These are phyloP conservation scores for Davidsoniella neocaledoniae DNA, from an alignment of 2,329 filamentous ascomycete species.

Conservation along the genomic window DNA sequence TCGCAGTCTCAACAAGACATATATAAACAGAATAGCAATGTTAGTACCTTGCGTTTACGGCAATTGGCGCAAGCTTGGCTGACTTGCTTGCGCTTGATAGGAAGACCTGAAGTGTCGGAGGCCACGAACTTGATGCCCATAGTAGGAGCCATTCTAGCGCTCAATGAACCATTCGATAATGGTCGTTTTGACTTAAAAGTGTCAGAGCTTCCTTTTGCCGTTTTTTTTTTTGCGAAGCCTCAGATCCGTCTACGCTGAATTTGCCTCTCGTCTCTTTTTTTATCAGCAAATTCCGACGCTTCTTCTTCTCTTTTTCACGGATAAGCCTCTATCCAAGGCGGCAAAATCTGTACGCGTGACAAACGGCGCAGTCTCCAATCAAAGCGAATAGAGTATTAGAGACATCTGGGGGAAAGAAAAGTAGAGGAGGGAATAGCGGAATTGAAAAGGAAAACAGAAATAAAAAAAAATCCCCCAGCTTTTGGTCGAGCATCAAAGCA, in stretches of 20 bases:
- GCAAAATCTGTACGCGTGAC: too few species aligned
- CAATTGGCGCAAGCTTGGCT: conserved; percentile 39
- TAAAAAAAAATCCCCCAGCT: background rate
- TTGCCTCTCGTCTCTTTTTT: background rate
- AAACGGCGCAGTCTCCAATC: background rate
- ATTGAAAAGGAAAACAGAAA: background rate
- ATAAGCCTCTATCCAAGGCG: too few species aligned
- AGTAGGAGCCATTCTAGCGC: background rate
- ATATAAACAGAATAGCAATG: background rate
- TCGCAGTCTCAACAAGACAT: background rate
- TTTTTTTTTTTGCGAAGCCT: too few species aligned
- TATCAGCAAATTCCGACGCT: too few species aligned
- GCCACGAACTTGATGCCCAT: conserved; percentile 11
- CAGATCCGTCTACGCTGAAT: background rate
- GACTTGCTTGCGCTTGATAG: conserved; percentile 42
- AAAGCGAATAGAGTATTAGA: background rate
- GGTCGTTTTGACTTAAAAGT: background rate
- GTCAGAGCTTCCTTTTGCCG: too few species aligned
- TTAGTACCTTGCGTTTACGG: conserved; percentile 34
- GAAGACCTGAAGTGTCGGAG: conserved; percentile 24
- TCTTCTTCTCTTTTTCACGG: too few species aligned
- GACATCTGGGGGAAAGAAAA: too few species aligned
- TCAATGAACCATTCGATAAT: background rate
- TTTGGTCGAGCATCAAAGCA: too few species aligned
- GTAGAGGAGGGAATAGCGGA: too few species aligned